Base-by-base conservation (phyloP, 2,329 filamentous ascomycete species). In the Colletotrichum neosansevieriae region DNA sequence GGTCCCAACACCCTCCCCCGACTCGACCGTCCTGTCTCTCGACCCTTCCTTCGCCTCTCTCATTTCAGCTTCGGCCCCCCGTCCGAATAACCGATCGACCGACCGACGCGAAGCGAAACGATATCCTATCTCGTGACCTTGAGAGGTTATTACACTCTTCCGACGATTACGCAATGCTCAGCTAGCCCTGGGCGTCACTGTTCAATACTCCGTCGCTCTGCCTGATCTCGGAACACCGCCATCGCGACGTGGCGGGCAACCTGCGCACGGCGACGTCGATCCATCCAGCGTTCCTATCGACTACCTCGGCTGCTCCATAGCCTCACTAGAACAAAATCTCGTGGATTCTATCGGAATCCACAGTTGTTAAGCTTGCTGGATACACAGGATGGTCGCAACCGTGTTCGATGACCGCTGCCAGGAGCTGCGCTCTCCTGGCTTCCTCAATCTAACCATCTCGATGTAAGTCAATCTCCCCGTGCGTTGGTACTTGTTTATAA, bases 381-480 rank as follows among this genome's bases (percentile, higher is more conserved):
- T 36, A 45, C 34, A 34, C 12, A 56, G 21, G 4, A 68, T 68
- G 66, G 54, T 68, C 36, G 40, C 62, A 21, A 68, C 66, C 4
- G 13, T 68, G 21, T 68, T 68, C n/a, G 66, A 71, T 32, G 77
- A 80, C 67, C 80, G 80, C 67, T 89, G 86, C 76, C 84, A 86
- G 71, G 80, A 80, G 70, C 83, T 88, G 67, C 83, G 84, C 69
- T 78, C 84, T 70, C 84, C 86, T 15, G 84, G 84, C 64, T 84
- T 86, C 73, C 79, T 86, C 65, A 87, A 87, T 74, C 81, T 89
- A 71, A 82, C 84, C 69, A 78, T 88, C 50, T 88, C 86, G 42
- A 85, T 88, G 86, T 88, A 75, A 74, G 82, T 70, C 50, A 40
- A 47, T 17, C 24, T n/a, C 24, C 12, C 17, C 6, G 12, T 15